Evolutionary conservation across 148 eudicot species (phyloP), one percentile per base, ranked within the genome.

Genomic region (Nyssa sinensis): DNA sequence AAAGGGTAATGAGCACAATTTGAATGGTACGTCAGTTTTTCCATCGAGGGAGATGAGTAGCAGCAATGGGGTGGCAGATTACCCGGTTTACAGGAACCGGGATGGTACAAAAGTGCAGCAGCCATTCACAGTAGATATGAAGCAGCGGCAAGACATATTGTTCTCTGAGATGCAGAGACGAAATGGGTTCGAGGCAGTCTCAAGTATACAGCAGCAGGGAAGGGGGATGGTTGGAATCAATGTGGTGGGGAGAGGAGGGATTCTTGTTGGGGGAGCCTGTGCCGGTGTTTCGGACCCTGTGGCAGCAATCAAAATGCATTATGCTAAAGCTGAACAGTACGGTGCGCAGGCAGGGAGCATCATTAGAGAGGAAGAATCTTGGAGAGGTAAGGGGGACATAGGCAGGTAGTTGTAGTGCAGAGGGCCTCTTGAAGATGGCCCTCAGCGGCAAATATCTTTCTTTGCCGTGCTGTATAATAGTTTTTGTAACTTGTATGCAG

Each of bases 221-320:
- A 79, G 84, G 79, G 84, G 80, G 12, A 24, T 83, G 62, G 77
- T 78, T 10, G 84, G 83, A 55, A 37, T 87, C 62, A 86, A 85
- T 49, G 84, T 86, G 68, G 86, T 84, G 60, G 84, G 86, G 32
- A 78, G 86, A 51, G 82, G 85, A 28, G 88, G 81, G 23, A 66
- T 82, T 33, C 63, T 77, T 25, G 85, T 73, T 32, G 87, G 84
- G 23, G 80, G 80, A 30, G 49, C 84, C 1, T 80, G 89, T 69
- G 79, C 70, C 29, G 88, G 85, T 49, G 83, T 95, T 47, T 86
- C 96, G 16, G 99, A 95, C 79, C 97, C 99, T 0, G 94, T 92
- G 68, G 89, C 96, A 1, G 99, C 96, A 21, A 75, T 93, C 24
- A 86, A 79, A 78, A 78, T 87, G 87, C 97, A 93, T 58, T 91